Evolutionary conservation across 2,329 filamentous ascomycete species (phyloP), one percentile per base, ranked within the genome.

Genomic region (Hymenoscyphus repandus): DNA sequence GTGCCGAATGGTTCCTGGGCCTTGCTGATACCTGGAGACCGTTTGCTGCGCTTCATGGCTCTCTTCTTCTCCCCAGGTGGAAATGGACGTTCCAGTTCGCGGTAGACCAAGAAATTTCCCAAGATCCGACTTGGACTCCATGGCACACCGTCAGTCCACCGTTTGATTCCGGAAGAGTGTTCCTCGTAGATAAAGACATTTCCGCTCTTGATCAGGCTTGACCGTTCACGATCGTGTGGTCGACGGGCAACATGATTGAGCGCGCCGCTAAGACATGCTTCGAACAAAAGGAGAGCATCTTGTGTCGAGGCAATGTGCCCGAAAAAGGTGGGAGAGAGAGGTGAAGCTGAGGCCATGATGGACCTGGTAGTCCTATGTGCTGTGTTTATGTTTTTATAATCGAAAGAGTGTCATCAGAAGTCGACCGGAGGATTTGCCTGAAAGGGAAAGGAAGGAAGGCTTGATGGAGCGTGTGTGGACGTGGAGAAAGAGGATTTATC

Each of bases 11-110:
- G 41, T 15, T 62, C 61, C 36, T 51, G 54, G 43, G 52, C 47
- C 50, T 65, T 66, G 46, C 50, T 62, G 38, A 65, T 62, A 3
- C 62, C 63, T 6, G 61, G 58, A 13, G 58, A 62, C 51, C 59
- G 68, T 57, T 75, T 82, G 51, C 75, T 78, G 59, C 85, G 84
- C 69, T 89, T 91, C 70, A 86, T 83, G 0, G 88, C 88, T 42
- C 85, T 78, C 69, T 93, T 93, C 76, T 92, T 93, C 72, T 92
- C 86, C 6, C 88, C 88, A 0, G 88, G 86, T 2, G 85, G 83
- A 58, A 91, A 91, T 87, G 84, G 68, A 85, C 92, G 91, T 70
- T 97, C 93, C 88, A 99, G 96, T 67, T 99, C 93, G 30, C 93
- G 82, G 66, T 99, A 99, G 1, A 93, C 96, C 51, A 99, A 72